Evolutionary conservation across 2,329 filamentous ascomycete species (phyloP).

Genomic region (Dactylonectria macrodidyma): DNA sequence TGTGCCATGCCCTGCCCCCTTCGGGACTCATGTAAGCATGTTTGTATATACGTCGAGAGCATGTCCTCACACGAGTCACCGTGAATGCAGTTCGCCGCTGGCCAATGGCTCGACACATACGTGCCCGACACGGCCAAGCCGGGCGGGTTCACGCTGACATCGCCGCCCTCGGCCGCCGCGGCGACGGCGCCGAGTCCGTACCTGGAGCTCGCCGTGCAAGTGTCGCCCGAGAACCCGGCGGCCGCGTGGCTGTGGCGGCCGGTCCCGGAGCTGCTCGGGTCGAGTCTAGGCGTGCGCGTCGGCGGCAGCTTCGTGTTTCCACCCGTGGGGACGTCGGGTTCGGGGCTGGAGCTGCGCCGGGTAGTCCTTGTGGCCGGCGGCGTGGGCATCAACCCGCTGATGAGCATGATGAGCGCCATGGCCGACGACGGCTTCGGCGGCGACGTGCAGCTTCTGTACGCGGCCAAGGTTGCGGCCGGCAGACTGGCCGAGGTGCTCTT

Average conservation of each 20-base stretch:
- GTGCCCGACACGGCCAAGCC: slow-evolving; percentile 78
- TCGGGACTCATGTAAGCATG: background rate
- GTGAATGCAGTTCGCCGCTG: slow-evolving; percentile 76
- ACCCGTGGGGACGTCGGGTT: slow-evolving; percentile 62
- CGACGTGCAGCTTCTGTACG: slow-evolving; percentile 76
- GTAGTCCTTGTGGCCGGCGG: slow-evolving; percentile 85
- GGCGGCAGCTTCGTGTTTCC: slow-evolving; percentile 89
- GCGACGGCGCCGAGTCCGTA: slow-evolving; percentile 61
- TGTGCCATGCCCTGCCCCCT: slow-evolving; percentile 17
- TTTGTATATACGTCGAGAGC: background rate
- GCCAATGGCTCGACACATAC: slow-evolving; percentile 91
- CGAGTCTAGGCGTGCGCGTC: slow-evolving; percentile 76
- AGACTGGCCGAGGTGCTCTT: slow-evolving; percentile 63
- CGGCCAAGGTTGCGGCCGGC: slow-evolving; percentile 57
- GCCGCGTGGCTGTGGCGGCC: slow-evolving; percentile 83
- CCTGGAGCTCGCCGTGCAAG: slow-evolving; percentile 85
- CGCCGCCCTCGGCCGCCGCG: slow-evolving; percentile 72
- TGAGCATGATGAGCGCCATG: slow-evolving; percentile 79
- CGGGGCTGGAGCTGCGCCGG: slow-evolving; percentile 60
- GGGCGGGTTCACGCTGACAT: slow-evolving; percentile 92
- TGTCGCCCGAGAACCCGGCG: slow-evolving; percentile 78
- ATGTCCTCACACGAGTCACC: too few species aligned
- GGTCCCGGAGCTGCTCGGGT: slow-evolving; percentile 67
- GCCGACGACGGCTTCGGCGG: slow-evolving; percentile 50
- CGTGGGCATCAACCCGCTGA: slow-evolving; percentile 85